Conservation (phyloP, 257 asterid genomes). For the Przewalskia tangutica region DNA sequence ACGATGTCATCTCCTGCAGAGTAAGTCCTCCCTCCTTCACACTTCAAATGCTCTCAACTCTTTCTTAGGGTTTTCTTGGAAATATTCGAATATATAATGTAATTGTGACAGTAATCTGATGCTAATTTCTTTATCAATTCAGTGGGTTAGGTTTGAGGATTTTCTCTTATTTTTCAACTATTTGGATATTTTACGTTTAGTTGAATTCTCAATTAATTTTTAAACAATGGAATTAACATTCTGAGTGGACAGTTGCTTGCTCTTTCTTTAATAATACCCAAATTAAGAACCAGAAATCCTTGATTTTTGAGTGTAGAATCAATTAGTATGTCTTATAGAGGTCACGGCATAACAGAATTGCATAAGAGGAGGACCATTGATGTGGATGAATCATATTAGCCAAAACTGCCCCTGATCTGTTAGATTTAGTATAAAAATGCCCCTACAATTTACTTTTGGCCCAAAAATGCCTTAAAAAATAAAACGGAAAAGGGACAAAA, state of each 20-base stretch:
- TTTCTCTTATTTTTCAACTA: not conserved
- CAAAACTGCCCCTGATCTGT: too few relatives aligned
- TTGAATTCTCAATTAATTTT: not conserved
- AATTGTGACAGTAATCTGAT: not conserved
- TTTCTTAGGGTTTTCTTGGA: not conserved
- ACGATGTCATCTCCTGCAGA: conserved; percentile 91
- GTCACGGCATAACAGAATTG: not conserved
- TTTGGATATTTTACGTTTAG: not conserved
- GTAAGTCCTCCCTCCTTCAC: conserved; percentile 26
- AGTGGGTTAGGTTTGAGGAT: not conserved
- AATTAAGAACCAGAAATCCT: not conserved
- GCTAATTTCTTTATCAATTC: not conserved
- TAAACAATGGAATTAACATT: not conserved
- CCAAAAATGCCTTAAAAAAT: too few relatives aligned
- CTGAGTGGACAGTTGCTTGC: not conserved
- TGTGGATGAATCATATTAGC: not conserved
- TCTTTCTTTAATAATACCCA: not conserved
- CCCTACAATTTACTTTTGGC: too few relatives aligned
- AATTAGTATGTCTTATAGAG: not conserved
- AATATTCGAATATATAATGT: not conserved
- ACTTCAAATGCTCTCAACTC: not conserved
- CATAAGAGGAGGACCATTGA: not conserved
- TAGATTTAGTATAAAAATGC: too few relatives aligned
- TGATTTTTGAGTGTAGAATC: not conserved
- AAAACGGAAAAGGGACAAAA: too few relatives aligned